Conservation (phyloP, 306 rosid species). For the Quercus gilva region DNA sequence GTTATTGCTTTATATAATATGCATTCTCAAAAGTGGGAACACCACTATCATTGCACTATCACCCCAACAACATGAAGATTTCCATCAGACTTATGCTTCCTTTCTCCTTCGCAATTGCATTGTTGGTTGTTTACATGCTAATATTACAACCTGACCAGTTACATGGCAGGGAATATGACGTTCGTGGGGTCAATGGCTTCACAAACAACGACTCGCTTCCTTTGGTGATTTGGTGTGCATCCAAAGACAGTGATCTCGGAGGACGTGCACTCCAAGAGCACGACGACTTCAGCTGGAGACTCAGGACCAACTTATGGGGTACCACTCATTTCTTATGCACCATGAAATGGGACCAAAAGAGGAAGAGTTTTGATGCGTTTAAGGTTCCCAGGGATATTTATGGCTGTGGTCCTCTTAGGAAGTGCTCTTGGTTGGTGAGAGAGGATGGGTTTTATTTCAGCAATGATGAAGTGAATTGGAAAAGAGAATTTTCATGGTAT, state of each 20-base stretch:
- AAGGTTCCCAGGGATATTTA: constrained; percentile 58
- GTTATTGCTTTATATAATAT: no score
- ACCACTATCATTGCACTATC: background rate
- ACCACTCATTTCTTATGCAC: constrained; percentile 57
- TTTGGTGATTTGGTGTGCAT: constrained; percentile 77
- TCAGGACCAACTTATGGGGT: constrained; percentile 51
- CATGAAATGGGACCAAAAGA: constrained; percentile 65
- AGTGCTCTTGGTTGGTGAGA: constrained; percentile 67
- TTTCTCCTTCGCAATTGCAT: constrained; percentile 22
- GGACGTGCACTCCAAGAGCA: constrained; percentile 82
- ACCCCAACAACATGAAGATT: constrained; percentile 16
- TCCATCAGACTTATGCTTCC: constrained; percentile 8
- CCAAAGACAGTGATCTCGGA: constrained; percentile 59
- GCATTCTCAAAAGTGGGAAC: no score
- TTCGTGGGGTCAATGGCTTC: constrained; percentile 76
- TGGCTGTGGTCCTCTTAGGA: constrained; percentile 50
- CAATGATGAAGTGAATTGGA: constrained; percentile 73
- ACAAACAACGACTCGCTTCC: constrained; percentile 68
- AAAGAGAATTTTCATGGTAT: constrained; percentile 68
- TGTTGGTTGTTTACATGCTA: constrained; percentile 25
- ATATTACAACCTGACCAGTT: constrained; percentile 31
- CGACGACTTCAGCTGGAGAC: constrained; percentile 79
- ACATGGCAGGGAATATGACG: constrained; percentile 41
- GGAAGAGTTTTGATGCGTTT: constrained; percentile 72
- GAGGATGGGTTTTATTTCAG: constrained; percentile 83